Base-by-base conservation (phyloP, 1,139 yeast genomes). In the Meyerozyma athensensis region DNA sequence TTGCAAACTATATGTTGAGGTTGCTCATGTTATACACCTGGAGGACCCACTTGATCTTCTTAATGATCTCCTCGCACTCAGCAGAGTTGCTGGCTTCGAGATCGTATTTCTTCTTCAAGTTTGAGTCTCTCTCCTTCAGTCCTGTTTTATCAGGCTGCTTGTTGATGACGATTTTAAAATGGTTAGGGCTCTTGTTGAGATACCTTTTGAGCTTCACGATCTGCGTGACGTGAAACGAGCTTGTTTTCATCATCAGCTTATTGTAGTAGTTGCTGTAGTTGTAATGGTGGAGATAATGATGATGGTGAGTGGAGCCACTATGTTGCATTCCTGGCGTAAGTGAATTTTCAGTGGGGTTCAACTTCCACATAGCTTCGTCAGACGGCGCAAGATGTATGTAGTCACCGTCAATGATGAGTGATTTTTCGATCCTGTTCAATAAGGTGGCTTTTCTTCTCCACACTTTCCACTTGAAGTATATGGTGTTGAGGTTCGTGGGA, bases 361-460 rank as follows among this genome's bases (percentile, higher is more conserved):
- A 79, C 43, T 82, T 86, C 45, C 63, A 63, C 5, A 59, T 63
- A 22, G 58, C 54, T 40, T 68, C 72, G 46, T 81, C 84, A 2
- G 90, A 79, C 2, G 97, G 97, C 50, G 90, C 79, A 38, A 92
- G 74, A 54, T 90, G 94, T 12, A 92, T 79, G 53, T 89, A 90
- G 52, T 89, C 96, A 14, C 97, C 97, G 58, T 92, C 97, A 32
- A 92, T 77, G 1, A 95, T 90, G 35, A 92, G 65, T 1, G 89
- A 77, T 48, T 94, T 78, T 47, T 90, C 96, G 43, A 87, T 86
- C 38, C 89, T 75, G 40, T 81, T 79, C 44, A 85, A 77, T 50
- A 92, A 82, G 0, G 95, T 81, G 68, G 90, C 79, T 53, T 89
- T 92, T 43, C 94, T 77, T 48, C 97, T 73, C 86, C 89, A 86